Base-by-base conservation (phyloP, 768 basidiomycete species). In the Collybia mongolica region DNA sequence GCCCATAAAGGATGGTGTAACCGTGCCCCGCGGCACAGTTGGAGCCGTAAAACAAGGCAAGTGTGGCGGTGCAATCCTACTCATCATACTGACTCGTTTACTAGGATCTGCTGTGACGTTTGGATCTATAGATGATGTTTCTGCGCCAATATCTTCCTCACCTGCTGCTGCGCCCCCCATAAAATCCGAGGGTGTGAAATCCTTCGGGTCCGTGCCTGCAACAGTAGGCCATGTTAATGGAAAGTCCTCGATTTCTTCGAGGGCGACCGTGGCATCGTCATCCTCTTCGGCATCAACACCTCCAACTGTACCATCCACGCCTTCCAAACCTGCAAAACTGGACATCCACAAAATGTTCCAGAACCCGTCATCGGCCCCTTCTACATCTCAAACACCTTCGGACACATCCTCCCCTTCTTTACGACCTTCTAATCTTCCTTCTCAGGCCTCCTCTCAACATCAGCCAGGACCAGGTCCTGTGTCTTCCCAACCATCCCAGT, bases 61-160 rank as follows among this genome's bases (percentile, higher is more conserved):
- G 72, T 66, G 53, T 53, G 23, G 40, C 46, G 29, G 41, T 38
- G 46, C 45, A 19, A 39, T n/a, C 52, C 12, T 38, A 32, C 42
- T 29, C 41, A 44, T 46, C 24, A 46, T 51, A 39, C 54, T 44
- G 46, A 47, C 59, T 37, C 55, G 43, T 50, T 28, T 44, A 24
- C 40, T 54, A 88, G 83, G 79, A 60, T 82, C 84, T 50, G 72
- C 80, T 46, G 85, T 96, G 57, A 88, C 87, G 44, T 94, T 95
- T 73, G 93, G 93, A 60, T 92, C 92, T 41, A 90, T 94, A 77
- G 87, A 92, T 71, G 88, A 91, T 68, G 80, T 77, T 57, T 70
- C 77, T 51, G 84, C 90, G 46, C 79, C 86, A 53, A 84, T 93
- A 60, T 89, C 91, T 29, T 88, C 90, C 40, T 91, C 90, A 7